Base-by-base conservation (phyloP, 2,329 filamentous ascomycete species). In the Paradendryphiella salina region DNA sequence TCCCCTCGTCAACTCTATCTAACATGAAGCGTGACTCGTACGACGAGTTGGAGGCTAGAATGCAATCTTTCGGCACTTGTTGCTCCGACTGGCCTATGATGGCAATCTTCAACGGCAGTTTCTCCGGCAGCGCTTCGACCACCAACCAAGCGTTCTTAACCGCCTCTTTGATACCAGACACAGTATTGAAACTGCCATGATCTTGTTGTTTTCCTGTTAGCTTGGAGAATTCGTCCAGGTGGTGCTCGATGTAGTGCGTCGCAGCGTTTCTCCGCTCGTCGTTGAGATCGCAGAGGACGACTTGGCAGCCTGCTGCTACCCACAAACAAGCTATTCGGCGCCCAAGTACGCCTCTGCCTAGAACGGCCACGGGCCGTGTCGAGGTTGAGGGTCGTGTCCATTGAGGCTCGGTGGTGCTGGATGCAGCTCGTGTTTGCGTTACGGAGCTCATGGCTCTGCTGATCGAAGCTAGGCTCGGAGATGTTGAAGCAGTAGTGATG, bases 41-140 rank as follows among this genome's bases (percentile, higher is more conserved):
- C 0, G 79, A 81, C 0, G 76, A 80, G 44, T 83, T 83, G 11
- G 74, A 77, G 0, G 73, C 76, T 0, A 84, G 60, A 14, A 84
- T 77, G 36, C 75, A 76, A 44, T 83, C 81, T 0, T 51, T 18
- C 0, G 75, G 74, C 0, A 77, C 72, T 6, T 71, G 32, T 5
- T 56, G 56, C n/a, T 80, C 79, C 7, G 83, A 67, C 3, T 79
- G 70, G 2, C 69, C 76, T 50, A 82, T 79, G 0, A 75, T 78
- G 10, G 71, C 69, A 11, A 77, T 76, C 66, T 83, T 83, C 26
- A 81, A 58, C 5, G 72, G 59, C 8, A 81, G 68, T 46, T 73
- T 77, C 60, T 82, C 81, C 0, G 79, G 80, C 0, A 83, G 75
- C 11, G 76, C 79, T 63, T 82, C 81, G 50, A 82, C 75, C n/a